These are phyloP conservation scores for Metschnikowia santaceciliae DNA, from an alignment of 805 yeast species.

Conservation along the genomic window DNA sequence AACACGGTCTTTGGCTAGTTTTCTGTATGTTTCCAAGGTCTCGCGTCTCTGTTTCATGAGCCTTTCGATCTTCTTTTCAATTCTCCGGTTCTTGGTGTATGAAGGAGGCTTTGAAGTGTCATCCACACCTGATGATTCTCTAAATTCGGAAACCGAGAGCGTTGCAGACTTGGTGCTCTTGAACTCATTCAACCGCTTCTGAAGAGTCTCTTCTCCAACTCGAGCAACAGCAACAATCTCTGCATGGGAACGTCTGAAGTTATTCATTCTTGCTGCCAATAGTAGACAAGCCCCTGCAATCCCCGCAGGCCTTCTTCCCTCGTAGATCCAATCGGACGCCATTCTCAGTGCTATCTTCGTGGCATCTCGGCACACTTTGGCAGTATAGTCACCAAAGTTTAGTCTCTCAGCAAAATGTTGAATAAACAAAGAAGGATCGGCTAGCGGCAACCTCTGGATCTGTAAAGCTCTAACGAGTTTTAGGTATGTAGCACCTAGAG, in stretches of 20 bases:
- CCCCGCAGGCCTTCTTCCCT: slow-evolving; percentile 98
- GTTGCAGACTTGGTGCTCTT: slow-evolving; percentile 69
- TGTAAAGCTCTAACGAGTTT: slow-evolving; percentile 86
- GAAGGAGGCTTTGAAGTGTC: slow-evolving; percentile 76
- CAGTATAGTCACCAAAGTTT: slow-evolving; percentile 69
- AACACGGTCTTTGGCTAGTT: slow-evolving; percentile 14
- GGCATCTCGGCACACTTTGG: slow-evolving; percentile 84
- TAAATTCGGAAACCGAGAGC: slow-evolving; percentile 69
- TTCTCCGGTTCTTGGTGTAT: slow-evolving; percentile 55
- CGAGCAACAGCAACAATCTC: slow-evolving; percentile 95
- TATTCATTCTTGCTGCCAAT: slow-evolving; percentile 95
- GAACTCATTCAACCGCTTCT: slow-evolving; percentile 85
- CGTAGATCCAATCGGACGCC: slow-evolving; percentile 94
- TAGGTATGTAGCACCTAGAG: slow-evolving; percentile 92
- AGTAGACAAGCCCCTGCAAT: slow-evolving; percentile 95
- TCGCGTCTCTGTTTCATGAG: slow-evolving; percentile 18
- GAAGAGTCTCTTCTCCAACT: slow-evolving; percentile 91
- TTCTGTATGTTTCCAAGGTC: slow-evolving; percentile 23
- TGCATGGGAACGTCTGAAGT: slow-evolving; percentile 83
- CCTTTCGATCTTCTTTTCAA: slow-evolving; percentile 41
- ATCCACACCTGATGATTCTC: slow-evolving; percentile 45
- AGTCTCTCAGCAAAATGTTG: slow-evolving; percentile 90
- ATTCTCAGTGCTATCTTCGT: slow-evolving; percentile 80
- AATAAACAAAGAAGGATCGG: slow-evolving; percentile 91
- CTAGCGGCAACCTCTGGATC: slow-evolving; percentile 74